Evolutionary conservation across 495 filamentous ascomycete species (phyloP).

Genomic region (Trichoderma parareesei): DNA sequence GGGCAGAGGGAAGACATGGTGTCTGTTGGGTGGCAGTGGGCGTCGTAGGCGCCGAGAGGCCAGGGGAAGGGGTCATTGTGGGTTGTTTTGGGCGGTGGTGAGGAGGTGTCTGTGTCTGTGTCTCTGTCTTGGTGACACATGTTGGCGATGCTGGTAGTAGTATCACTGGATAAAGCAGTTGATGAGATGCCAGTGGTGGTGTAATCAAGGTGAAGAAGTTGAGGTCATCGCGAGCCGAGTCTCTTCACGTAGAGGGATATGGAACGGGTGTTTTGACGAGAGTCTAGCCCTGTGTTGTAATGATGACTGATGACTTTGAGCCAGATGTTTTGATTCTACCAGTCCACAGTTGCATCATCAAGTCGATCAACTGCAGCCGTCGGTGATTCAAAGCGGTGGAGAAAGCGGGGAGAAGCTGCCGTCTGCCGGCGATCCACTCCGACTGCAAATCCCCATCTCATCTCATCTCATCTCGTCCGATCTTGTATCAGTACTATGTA

Average conservation of each 20-base stretch:
- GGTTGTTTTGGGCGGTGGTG: neutral
- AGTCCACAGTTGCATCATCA: too few relatives aligned
- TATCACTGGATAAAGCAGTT: too few relatives aligned
- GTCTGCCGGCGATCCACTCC: neutral
- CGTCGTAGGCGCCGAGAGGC: slow-evolving; percentile 79
- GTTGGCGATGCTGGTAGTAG: too few relatives aligned
- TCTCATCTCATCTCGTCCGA: neutral
- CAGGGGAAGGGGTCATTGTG: slow-evolving; percentile 55
- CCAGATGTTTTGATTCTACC: too few relatives aligned
- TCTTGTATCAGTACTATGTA: neutral
- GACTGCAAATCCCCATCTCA: neutral
- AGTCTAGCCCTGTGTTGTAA: too few relatives aligned
- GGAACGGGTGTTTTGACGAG: too few relatives aligned
- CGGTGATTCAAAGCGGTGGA: neutral
- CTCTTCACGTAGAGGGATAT: too few relatives aligned
- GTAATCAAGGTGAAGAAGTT: too few relatives aligned
- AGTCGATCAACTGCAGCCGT: neutral
- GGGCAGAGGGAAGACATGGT: slow-evolving; percentile 71
- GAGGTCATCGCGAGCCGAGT: too few relatives aligned
- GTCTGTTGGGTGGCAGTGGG: slow-evolving; percentile 97
- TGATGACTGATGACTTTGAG: too few relatives aligned
- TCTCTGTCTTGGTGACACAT: too few relatives aligned
- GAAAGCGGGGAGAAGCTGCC: neutral
- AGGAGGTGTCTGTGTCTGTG: neutral
- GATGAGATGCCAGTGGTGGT: too few relatives aligned